These are phyloP conservation scores for Wickerhamiella domercqiae DNA, from an alignment of 805 yeast species.

Conservation along the genomic window DNA sequence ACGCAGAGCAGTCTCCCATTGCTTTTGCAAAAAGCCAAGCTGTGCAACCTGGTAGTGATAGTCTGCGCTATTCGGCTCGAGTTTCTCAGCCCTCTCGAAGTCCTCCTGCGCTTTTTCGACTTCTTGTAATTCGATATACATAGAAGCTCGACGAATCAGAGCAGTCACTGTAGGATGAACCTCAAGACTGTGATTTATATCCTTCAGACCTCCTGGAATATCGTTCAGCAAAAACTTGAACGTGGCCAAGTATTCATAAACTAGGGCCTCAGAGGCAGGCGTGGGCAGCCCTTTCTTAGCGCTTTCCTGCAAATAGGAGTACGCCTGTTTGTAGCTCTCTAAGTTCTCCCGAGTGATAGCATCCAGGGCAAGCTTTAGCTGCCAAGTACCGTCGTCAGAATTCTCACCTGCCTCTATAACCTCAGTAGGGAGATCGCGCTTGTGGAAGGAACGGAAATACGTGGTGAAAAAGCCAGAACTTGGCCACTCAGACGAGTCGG, in stretches of 20 bases:
- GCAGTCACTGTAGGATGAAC: conserved; percentile 60
- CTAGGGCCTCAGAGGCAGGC: conserved; percentile 37
- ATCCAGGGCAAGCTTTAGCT: conserved; percentile 48
- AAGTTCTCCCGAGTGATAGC: conserved; percentile 33
- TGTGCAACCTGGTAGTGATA: conserved; percentile 91
- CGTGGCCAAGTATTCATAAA: conserved; percentile 72
- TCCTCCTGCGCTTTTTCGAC: conserved; percentile 44
- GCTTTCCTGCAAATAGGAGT: conserved; percentile 29
- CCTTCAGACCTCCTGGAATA: conserved; percentile 44
- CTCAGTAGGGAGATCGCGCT: conserved; percentile 34
- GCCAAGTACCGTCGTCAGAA: conserved; percentile 42
- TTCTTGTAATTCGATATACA: conserved; percentile 65
- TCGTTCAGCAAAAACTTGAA: conserved; percentile 71
- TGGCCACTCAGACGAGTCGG: conserved; percentile 30
- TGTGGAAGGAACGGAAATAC: conserved; percentile 73
- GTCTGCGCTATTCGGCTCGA: conserved; percentile 63
- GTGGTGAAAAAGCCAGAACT: conserved; percentile 54
- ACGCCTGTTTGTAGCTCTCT: conserved; percentile 50
- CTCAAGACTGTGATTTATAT: conserved; percentile 48
- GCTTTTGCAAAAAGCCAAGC: conserved; percentile 65
- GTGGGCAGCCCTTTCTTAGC: conserved; percentile 15
- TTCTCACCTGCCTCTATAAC: conserved; percentile 33
- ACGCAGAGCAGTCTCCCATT: conserved; percentile 52
- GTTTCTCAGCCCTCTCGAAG: conserved; percentile 53
- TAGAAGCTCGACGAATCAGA: conserved; percentile 65